phyloP scores from a whole-genome alignment of 331 rosid species.

The Spiraea crenata region DNA sequence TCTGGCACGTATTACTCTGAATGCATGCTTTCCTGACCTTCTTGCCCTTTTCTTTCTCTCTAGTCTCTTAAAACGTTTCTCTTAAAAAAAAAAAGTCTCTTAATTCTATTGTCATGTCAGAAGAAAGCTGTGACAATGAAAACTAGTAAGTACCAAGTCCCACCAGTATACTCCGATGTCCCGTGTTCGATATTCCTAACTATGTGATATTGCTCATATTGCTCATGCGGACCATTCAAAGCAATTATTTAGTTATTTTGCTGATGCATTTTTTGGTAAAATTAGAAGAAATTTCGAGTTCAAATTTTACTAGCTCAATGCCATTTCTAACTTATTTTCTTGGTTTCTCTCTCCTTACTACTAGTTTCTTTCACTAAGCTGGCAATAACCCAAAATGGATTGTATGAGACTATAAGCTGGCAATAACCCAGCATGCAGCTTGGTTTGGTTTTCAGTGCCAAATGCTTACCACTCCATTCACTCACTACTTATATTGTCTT shows the following conservation, averaged over 20 bases:
- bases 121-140: no score
- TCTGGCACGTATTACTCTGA: constrained; percentile 27
- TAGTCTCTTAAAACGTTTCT: neutral
- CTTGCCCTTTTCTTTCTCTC: neutral
- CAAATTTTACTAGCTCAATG: no score
- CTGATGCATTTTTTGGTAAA: no score
- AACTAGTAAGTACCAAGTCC: no score
- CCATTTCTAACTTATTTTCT: no score
- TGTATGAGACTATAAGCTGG: neutral
- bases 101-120: constrained; percentile 14
- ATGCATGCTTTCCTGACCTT: constrained; percentile 38
- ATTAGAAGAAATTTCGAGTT: no score
- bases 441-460: constrained; percentile 25
- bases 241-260: no score
- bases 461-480: constrained; percentile 13
- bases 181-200: no score
- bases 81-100: no score
- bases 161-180: no score
- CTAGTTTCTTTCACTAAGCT: neutral
- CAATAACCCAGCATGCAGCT: constrained; percentile 22
- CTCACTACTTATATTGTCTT: constrained; percentile 23
- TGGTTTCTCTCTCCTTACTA: neutral
- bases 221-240: no score
- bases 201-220: no score
- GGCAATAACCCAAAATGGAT: constrained; percentile 16